Evolutionary conservation across 495 filamentous ascomycete species (phyloP), one percentile per base, ranked within the genome.

Genomic region (Penicillium crystallinum): DNA sequence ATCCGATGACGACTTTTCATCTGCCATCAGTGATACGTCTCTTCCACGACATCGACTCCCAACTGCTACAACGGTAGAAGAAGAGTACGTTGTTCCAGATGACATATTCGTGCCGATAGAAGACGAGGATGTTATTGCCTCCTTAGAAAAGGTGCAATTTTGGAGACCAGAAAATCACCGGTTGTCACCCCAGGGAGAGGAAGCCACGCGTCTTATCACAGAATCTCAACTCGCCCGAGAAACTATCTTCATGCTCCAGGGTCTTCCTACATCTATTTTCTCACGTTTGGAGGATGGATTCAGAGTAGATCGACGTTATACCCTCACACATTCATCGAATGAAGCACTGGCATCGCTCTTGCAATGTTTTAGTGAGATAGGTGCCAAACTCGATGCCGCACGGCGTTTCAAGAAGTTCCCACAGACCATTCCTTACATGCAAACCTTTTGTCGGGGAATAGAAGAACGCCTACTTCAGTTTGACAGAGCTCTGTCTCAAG

Each of bases 211-310:
- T 65, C 67, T 71, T 3, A 68, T 95, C 30, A 83, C 88, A 0
- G 90, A 93, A 59, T 70, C 87, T 2, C 87, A 92, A 49, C 64
- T 83, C 4, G 72, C 91, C 29, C 83, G 91, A 36, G 91, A 97
- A 56, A 75, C 81, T 1, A 71, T 95, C 1, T 91, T 88, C 56
- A 92, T 96, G 90, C 79, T 97, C 1, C 77, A 81, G 29, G 91
- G 90, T 0, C 70, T 95, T 17, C 81, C 84, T 31, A 95, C 88
- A 0, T 84, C 81, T 17, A 64, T 96, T 6, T 95, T 88, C 49
- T 58, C 58, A 62, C 63, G 64, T 7, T 41, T 70, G 30, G 75
- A 81, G 29, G 57, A 72, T 14, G 63, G 63, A 1, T 57, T 75
- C 11, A 68, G 61, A 30, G 46, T 76, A 17, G 69, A 70, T 49